Base-by-base conservation (phyloP, 2,329 filamentous ascomycete genomes). In the Dendrostoma leiphaemia region DNA sequence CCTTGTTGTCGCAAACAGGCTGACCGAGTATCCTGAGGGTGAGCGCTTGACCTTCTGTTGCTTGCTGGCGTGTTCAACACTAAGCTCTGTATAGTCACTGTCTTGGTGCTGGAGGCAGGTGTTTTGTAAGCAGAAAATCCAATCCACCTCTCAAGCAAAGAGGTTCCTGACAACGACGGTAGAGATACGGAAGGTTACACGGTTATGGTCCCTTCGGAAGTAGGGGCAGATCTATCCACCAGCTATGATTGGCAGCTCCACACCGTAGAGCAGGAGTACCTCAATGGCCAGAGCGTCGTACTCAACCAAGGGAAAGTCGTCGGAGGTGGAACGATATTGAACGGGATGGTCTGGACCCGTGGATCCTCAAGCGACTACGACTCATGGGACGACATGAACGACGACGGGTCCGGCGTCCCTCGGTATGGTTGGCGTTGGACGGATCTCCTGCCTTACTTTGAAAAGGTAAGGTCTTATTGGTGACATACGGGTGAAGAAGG, bases 401-500 rank as follows among this genome's bases (percentile, higher is more conserved):
- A 73, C 43, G 62, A 65, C 0, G 70, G 68, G 15, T 35, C 26
- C 10, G 24, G 28, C 37, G 12, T 23, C 15, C 48, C 32, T 7
- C 12, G 17, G 10, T 47, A 57, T 2, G 54, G 60, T 5, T 77
- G 74, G 74, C 69, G 70, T 17, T 77, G 72, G 71, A 58, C 71
- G 1, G 67, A 65, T 21, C 62, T 83, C 10, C 62, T 76, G 1
- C 77, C 74, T 0, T 81, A 81, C 58, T 77, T 81, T 59, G 67
- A 69, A 26, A 80, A 80, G 67, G 75, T 74, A 29, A 48, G 28
- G 32, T 3, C 3, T n/a, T n/a, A n/a, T n/a, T n/a, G 5, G 15
- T 1, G n/a, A 37, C 1, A 6, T 2, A 35, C 1, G 2, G 29
- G 1, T 2, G 2, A 24, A 19, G 4, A 3, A 46, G n/a, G 23